Evolutionary conservation across 306 rosid species (phyloP), one percentile per base, ranked within the genome.

Genomic region (Fragaria ananassa): DNA sequence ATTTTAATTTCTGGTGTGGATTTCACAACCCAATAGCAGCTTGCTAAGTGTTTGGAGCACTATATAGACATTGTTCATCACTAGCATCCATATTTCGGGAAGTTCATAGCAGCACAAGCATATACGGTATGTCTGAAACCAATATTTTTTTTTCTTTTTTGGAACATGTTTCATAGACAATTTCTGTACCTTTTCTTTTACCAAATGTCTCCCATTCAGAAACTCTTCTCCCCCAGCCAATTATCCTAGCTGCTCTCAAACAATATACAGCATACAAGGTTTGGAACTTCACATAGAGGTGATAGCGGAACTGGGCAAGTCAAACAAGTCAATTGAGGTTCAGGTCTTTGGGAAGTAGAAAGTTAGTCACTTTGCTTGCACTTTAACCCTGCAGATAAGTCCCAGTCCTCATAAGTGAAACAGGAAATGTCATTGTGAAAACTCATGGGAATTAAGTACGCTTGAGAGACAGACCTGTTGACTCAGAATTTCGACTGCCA

Each of bases 401-500:
- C 4, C 19, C 57, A 54, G n/a, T 69, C 53, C 62, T 74, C 63
- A 75, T 71, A 49, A 64, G 66, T 37, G 68, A 39, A 68, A 4
- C 3, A 11, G 9, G 60, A 64, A 34, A 56, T 18, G 8, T 75
- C 10, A 23, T 7, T 47, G 51, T 51, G n/a, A 14, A 42, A 15
- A 47, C 39, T 53, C 4, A 19, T 49, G 53, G 61, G 50, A 47
- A 23, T 75, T 68, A 15, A 50, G 50, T 10, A 66, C 15, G 41
- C 65, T 39, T 8, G 0, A 54, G 50, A 70, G 29, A 78, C 77
- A 39, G 69, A 95, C 98, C 97, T 90, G 96, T 76, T 95, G 98
- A 86, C 92, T 95, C 97, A 95, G 97, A 86, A 95, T 95, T 82
- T 95, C 98, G 19, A 88, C 97, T 18, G 98, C 98, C 70, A 92